Evolutionary conservation across 352 stramenopile species (phyloP).

Genomic region (Globisporangium splendens): DNA sequence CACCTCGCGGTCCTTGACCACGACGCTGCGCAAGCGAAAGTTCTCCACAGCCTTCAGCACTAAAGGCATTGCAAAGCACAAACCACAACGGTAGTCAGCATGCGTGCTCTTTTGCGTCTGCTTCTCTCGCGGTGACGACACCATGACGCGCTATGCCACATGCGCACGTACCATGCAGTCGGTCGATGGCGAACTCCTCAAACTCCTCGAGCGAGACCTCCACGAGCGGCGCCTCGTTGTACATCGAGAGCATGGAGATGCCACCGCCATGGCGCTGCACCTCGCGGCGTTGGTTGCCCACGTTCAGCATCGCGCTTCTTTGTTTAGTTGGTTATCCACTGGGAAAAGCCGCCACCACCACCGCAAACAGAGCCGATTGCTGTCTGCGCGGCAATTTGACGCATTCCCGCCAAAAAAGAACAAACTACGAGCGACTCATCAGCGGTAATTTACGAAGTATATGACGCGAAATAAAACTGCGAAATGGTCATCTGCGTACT

Average conservation of each 20-base stretch:
- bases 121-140: too few relatives aligned
- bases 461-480: neutral
- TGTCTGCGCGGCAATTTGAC: too few relatives aligned
- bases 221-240: conserved; percentile 90
- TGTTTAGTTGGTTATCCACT: neutral
- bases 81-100: neutral
- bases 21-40: conserved; percentile 73
- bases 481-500: too few relatives aligned
- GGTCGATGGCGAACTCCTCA: conserved; percentile 96
- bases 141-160: too few relatives aligned
- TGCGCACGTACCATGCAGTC: conserved; percentile 75
- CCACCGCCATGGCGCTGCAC: conserved; percentile 32
- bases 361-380: too few relatives aligned
- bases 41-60: conserved; percentile 87
- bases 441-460: too few relatives aligned
- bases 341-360: too few relatives aligned
- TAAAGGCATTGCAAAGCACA: neutral
- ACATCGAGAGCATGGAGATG: conserved; percentile 89
- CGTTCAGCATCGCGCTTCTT: conserved; percentile 65
- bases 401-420: conserved; percentile 28
- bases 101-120: too few relatives aligned
- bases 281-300: conserved; percentile 68
- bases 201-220: conserved; percentile 98
- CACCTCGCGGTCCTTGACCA: conserved; percentile 64
- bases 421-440: too few relatives aligned